Evolutionary conservation across 2,329 filamentous ascomycete genomes (phyloP), one percentile per base, ranked within the genome.

Genomic region (Fusarium equiseti): DNA sequence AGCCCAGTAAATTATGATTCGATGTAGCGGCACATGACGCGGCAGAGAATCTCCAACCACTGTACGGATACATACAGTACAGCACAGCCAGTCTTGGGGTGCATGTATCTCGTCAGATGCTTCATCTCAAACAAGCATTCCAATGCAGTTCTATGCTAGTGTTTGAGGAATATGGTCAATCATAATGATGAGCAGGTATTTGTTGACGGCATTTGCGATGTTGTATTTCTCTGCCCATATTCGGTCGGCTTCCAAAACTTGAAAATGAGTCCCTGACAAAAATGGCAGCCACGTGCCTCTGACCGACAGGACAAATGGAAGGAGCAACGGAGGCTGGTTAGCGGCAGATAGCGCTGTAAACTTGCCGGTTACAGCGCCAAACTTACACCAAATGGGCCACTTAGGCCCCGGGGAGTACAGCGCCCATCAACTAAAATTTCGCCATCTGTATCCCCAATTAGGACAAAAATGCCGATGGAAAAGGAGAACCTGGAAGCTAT

Each of bases 21-120:
- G 68, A 71, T 55, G n/a, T 26, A 52, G 20, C 50, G 49, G 55
- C 64, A 70, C 67, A 64, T 72, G 68, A 66, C 60, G 49, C 60
- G 52, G 60, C 49, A 66, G 44, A 56, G 49, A 48, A 46, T 38
- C 64, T 48, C 27, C 24, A 20, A 46, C 46, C 50, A 57, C 35
- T 53, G 32, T 38, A 38, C 18, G 20, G 20, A 20, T 20, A 20
- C 20, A 20, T 20, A 20, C 20, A 20, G 11, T 38, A 38, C 35
- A 38, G 35, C 35, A 26, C 7, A 29, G 44, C 46, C 51, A 60
- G 45, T 51, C 44, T 27, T 56, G 43, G 35, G 29, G 26, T 59
- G 45, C 53, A 50, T 53, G 24, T 27, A 35, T 59, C 51, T 52
- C 35, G 24, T 54, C 63, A 56, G 53, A 55, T 50, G 27, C 10